Evolutionary conservation across 2,329 filamentous ascomycete genomes (phyloP), one percentile per base, ranked within the genome.

Genomic region (Hypoxylon sp.): DNA sequence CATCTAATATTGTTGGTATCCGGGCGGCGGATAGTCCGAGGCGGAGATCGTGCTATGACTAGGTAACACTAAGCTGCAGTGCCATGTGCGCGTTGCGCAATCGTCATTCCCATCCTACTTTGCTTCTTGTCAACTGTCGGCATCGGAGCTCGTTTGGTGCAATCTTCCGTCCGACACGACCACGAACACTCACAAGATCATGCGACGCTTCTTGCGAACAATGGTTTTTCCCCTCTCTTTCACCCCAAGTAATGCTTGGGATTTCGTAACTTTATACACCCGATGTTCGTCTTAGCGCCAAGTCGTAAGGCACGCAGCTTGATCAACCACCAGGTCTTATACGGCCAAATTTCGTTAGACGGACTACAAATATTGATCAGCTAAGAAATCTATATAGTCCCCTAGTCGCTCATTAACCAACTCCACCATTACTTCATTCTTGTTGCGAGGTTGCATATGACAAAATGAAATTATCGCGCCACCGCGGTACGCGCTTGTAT

Each of bases 11-110:
- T 60, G 19, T 50, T 28, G 17, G 30, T 57, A 63, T 63, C 63
- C 60, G 64, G 64, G 30, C 58, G 64, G 67, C 57, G 64, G 64
- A 70, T 67, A 65, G 67, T 65, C 64, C 67, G 67, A 67, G 49
- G 53, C 61, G 64, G 64, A 67, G 57, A 65, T 61, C 28, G 57
- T 65, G 46, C 63, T 43, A 67, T 63, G 59, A 62, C 61, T 67
- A 38, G 63, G 63, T 64, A 23, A 51, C 63, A 62, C 65, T 48
- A 63, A 63, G 60, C 57, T 64, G 67, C 60, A 67, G 63, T 64
- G 46, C 65, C 63, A 65, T 69, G 63, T 62, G 56, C 28, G 56
- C 28, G 28, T 30, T 30, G 28, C 60, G 64, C 67, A 63, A 67
- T 70, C 64, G 55, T 67, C 60, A 67, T 64, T 60, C 55, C 52